These are phyloP conservation scores for Penicillium diatomitis DNA, from an alignment of 495 filamentous ascomycete genomes.

Conservation along the genomic window DNA sequence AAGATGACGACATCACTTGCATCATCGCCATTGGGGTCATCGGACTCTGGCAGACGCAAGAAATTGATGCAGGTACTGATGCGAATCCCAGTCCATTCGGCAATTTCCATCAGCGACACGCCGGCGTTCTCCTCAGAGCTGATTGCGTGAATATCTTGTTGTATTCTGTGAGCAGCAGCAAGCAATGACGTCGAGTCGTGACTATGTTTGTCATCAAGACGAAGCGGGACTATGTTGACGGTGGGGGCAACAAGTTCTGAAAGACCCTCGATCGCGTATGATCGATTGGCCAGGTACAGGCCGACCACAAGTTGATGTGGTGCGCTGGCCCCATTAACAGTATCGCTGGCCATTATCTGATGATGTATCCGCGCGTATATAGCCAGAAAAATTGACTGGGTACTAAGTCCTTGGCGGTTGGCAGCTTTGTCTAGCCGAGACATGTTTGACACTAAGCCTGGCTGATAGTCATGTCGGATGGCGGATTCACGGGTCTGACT, in stretches of 20 bases:
- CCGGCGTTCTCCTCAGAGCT: slow-evolving; percentile 20
- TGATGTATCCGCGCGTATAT: slow-evolving; percentile 25
- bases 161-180: slow-evolving; percentile 17
- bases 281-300: slow-evolving; percentile 30
- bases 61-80: slow-evolving; percentile 30
- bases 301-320: slow-evolving; percentile 14
- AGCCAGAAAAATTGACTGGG: slow-evolving; percentile 27
- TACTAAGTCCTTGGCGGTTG: slow-evolving; percentile 19
- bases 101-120: slow-evolving; percentile 26
- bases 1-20: slow-evolving; percentile 4
- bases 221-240: slow-evolving; percentile 28
- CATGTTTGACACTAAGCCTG: slow-evolving; percentile 21
- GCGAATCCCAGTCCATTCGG: slow-evolving; percentile 27
- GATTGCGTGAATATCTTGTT: slow-evolving; percentile 24
- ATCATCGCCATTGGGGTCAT: slow-evolving; percentile 1
- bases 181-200: slow-evolving; percentile 11
- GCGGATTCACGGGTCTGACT: slow-evolving; percentile 5
- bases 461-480: slow-evolving; percentile 21
- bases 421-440: slow-evolving; percentile 18
- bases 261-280: slow-evolving; percentile 18
- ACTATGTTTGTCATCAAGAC: slow-evolving; percentile 14
- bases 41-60: slow-evolving; percentile 21
- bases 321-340: slow-evolving; percentile 1
- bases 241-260: slow-evolving; percentile 23
- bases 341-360: slow-evolving; percentile 1